Evolutionary conservation across 768 basidiomycete genomes (phyloP).

Genomic region (Amanita brunnescens): DNA sequence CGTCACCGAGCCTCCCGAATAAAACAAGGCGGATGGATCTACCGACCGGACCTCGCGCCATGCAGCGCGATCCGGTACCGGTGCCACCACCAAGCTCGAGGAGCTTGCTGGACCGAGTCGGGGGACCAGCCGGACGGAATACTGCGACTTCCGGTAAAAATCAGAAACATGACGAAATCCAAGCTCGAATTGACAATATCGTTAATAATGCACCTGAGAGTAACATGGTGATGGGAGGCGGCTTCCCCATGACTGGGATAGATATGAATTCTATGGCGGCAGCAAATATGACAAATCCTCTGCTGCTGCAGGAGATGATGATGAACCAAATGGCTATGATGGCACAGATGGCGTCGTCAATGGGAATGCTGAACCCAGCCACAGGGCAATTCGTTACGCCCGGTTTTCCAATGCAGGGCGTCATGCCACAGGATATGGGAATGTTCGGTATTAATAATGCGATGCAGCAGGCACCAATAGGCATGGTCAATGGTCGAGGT

Average conservation of each 20-base stretch:
- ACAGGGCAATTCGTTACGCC: conserved; percentile 47
- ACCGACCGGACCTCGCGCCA: conserved; percentile 81
- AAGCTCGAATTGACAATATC: conserved; percentile 72
- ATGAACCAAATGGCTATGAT: conserved; percentile 89
- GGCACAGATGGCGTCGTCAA: conserved; percentile 83
- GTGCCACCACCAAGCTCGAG: conserved; percentile 30
- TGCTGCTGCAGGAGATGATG: conserved; percentile 84
- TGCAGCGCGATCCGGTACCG: conserved; percentile 40
- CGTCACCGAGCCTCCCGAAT: conserved; percentile 54
- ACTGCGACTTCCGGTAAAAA: conserved; percentile 24
- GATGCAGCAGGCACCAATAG: conserved; percentile 18
- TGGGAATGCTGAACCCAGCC: conserved; percentile 65
- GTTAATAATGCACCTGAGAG: conserved; percentile 47
- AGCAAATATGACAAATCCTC: conserved; percentile 49
- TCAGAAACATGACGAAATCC: conserved; percentile 57
- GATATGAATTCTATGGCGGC: conserved; percentile 55
- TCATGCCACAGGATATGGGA: conserved; percentile 43
- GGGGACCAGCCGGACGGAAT: conserved; percentile 37
- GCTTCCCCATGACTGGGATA: conserved; percentile 41
- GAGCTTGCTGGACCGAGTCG: conserved; percentile 79
- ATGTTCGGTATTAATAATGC: conserved; percentile 29
- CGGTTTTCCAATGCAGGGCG: conserved; percentile 52
- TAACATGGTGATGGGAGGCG: conserved; percentile 47
- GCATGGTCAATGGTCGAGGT: conserved; percentile 27
- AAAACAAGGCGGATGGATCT: conserved; percentile 69